Percentiles rank a stretch among this genome's conserved stretches.
phyloP scores from a whole-genome alignment of 2,329 filamentous ascomycete species.

The Setomelanomma holmii region DNA sequence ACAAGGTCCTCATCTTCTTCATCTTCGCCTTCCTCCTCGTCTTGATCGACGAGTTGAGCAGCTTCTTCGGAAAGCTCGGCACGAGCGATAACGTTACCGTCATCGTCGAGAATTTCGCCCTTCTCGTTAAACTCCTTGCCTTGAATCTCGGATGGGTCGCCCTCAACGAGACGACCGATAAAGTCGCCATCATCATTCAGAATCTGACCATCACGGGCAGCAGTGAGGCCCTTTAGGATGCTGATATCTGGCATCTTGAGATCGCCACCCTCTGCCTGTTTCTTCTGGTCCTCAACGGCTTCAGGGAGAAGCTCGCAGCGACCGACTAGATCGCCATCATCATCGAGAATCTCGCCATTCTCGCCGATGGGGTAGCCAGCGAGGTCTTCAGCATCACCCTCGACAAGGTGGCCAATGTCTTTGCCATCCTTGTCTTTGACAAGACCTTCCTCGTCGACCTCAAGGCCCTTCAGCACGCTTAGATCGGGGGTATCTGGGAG shows the following conservation, averaged over 20 bases:
- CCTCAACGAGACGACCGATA: conserved; percentile 56
- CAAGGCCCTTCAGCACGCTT: conserved; percentile 57
- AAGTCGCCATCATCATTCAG: conserved; percentile 60
- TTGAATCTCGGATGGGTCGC: conserved; percentile 56
- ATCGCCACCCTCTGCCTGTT: conserved; percentile 47
- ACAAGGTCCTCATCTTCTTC: conserved; percentile 32
- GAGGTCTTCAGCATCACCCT: conserved; percentile 61
- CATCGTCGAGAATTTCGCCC: conserved; percentile 62
- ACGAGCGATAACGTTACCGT: conserved; percentile 61
- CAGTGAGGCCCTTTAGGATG: conserved; percentile 57
- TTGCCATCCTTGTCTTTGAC: conserved; percentile 61
- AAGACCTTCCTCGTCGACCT: conserved; percentile 62
- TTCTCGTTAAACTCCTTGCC: conserved; percentile 60
- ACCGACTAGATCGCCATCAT: conserved; percentile 62
- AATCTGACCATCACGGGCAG: conserved; percentile 56
- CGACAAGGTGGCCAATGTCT: conserved; percentile 56
- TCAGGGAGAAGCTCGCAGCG: conserved; percentile 60
- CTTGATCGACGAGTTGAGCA: conserved; percentile 46
- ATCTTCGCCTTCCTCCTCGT: conserved; percentile 38
- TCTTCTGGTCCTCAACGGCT: conserved; percentile 51
- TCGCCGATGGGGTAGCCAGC: conserved; percentile 61
- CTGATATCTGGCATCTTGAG: conserved; percentile 53
- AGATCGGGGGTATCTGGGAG: conserved; percentile 54
- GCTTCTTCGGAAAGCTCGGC: conserved; percentile 59
- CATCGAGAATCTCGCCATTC: conserved; percentile 63